Percentiles rank a stretch among this genome's conserved stretches.
phyloP scores from a whole-genome alignment of 1,284 basidiomycete species.

The Afroboletus lepidellus region DNA sequence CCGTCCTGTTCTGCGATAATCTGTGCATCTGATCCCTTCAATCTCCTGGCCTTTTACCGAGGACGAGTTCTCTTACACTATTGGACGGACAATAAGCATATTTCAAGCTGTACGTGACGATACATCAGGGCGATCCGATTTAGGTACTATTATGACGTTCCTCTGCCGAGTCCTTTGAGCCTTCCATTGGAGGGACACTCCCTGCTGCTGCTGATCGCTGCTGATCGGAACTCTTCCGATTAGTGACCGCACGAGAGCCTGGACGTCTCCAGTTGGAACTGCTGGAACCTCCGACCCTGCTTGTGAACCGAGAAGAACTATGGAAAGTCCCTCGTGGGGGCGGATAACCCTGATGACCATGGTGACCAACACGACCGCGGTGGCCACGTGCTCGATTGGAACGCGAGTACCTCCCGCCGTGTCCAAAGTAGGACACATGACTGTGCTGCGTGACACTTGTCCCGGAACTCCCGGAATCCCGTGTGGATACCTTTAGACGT shows the following conservation, averaged over 20 bases:
- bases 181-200: constrained; percentile 23
- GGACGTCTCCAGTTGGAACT: constrained; percentile 21
- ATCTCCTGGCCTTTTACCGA: constrained; percentile 32
- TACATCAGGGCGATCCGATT: constrained; percentile 18
- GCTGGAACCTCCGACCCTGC: constrained; percentile 19
- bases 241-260: constrained; percentile 7
- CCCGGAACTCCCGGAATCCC: constrained; percentile 8
- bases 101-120: constrained; percentile 24
- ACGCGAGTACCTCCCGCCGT: constrained; percentile 10
- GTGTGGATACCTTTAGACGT: constrained; percentile 42
- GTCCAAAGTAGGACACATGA: constrained; percentile 8
- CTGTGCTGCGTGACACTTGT: constrained; percentile 6
- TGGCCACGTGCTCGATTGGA: constrained; percentile 25
- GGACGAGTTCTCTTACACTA: constrained; percentile 21
- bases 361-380: constrained; percentile 16
- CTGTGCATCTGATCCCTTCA: constrained; percentile 30
- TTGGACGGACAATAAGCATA: constrained; percentile 21
- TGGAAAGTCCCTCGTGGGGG: constrained; percentile 10
- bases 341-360: constrained; percentile 15
- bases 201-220: constrained; percentile 13
- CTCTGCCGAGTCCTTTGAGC: constrained; percentile 29
- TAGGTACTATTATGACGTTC: constrained; percentile 26
- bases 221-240: constrained; percentile 18
- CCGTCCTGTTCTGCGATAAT: constrained; percentile 14
- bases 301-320: constrained; percentile 12